A percentile compares a stretch with the other conserved stretches of the same genome.
These are phyloP conservation scores for Globisporangium abappressorium DNA, from an alignment of 352 stramenopile genomes.

Conservation along the genomic window DNA sequence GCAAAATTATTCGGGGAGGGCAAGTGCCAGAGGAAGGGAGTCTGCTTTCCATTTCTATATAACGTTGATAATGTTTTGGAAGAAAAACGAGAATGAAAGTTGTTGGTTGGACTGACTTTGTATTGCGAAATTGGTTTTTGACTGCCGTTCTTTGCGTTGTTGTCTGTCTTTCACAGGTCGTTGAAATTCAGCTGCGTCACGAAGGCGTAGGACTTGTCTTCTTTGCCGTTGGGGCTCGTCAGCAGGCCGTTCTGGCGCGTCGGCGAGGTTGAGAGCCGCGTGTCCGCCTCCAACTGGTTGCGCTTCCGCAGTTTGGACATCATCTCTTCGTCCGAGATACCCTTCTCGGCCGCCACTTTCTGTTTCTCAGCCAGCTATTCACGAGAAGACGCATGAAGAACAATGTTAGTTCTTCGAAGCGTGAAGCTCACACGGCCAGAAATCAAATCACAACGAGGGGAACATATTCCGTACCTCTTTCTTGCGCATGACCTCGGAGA, in stretches of 20 bases:
- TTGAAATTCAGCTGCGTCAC: constrained; percentile 74
- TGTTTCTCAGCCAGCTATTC: constrained; percentile 66
- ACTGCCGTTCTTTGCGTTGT: background rate
- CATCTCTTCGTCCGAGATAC: constrained; percentile 84
- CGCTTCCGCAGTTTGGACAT: constrained; percentile 74
- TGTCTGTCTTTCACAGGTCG: constrained; percentile 37
- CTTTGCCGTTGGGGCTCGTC: constrained; percentile 29
- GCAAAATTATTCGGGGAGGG: constrained; percentile 4
- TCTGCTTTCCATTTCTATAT: constrained; percentile 8
- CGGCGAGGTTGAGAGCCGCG: constrained; percentile 66
- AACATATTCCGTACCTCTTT: constrained; percentile 50
- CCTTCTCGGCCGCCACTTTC: constrained; percentile 70
- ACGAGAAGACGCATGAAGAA: background rate
- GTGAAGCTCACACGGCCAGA: background rate
- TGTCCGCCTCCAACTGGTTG: constrained; percentile 64
- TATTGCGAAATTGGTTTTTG: background rate
- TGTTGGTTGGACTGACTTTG: background rate
- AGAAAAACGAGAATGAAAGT: constrained; percentile 5
- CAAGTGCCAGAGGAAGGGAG: background rate
- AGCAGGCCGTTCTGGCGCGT: constrained; percentile 35
- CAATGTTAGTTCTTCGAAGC: constrained; percentile 1
- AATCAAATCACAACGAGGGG: background rate
- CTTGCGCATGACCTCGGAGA: constrained; percentile 76
- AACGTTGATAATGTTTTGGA: constrained; percentile 11
- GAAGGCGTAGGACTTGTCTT: constrained; percentile 57